Evolutionary conservation across 2,329 filamentous ascomycete species (phyloP).

Genomic region (Decorospora gaudefroyi): DNA sequence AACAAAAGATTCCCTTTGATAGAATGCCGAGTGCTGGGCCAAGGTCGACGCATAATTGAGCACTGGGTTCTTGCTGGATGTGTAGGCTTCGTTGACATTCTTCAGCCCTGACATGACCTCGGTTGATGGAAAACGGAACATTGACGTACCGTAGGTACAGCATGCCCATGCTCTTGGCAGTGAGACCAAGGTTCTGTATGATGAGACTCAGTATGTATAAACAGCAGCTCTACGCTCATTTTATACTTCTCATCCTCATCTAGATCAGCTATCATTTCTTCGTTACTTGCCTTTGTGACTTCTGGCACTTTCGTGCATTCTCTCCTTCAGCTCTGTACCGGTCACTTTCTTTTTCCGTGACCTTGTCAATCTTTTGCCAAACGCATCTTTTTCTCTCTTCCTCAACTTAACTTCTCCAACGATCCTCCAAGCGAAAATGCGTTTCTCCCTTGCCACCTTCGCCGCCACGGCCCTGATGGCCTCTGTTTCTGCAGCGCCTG

Average conservation of each 20-base stretch:
- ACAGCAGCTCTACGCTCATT: constrained; percentile 11
- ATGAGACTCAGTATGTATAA: constrained; percentile 8
- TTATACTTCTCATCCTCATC: constrained; percentile 9
- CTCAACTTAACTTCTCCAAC: neutral
- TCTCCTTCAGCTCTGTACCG: constrained; percentile 11
- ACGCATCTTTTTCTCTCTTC: constrained; percentile 15
- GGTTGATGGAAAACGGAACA: no score
- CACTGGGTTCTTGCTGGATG: neutral
- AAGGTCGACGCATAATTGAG: neutral
- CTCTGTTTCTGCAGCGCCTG: constrained; percentile 24
- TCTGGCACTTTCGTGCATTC: constrained; percentile 11
- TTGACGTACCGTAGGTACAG: no score
- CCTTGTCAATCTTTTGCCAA: constrained; percentile 27
- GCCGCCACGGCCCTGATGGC: constrained; percentile 26
- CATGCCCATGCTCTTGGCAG: no score
- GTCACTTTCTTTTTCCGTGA: constrained; percentile 12
- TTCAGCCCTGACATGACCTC: neutral
- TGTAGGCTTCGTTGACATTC: neutral
- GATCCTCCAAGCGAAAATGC: constrained; percentile 24
- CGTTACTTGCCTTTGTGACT: constrained; percentile 13
- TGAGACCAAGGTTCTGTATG: no score
- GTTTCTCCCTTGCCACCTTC: constrained; percentile 29
- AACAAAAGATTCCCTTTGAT: constrained; percentile 1
- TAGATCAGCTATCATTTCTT: constrained; percentile 12
- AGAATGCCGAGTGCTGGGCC: constrained; percentile 1